These are phyloP conservation scores for Didymella pomorum DNA, from an alignment of 2,329 filamentous ascomycete species.

Conservation along the genomic window DNA sequence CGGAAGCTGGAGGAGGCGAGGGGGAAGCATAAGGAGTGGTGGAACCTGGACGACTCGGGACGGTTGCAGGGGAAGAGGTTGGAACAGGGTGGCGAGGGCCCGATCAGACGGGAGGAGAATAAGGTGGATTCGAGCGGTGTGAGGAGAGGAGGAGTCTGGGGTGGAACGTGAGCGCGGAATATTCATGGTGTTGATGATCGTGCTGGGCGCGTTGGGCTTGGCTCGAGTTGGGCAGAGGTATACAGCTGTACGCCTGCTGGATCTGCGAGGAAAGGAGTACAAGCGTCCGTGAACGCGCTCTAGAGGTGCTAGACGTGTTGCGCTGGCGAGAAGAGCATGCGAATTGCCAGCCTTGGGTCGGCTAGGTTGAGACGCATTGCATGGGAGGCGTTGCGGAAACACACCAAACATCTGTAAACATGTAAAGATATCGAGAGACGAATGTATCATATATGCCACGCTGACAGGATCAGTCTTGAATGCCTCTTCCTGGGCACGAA, in stretches of 20 bases:
- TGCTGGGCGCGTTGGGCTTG: no score
- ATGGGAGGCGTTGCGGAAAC: neutral
- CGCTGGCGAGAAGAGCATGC: no score
- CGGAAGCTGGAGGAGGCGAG: slow-evolving; percentile 56
- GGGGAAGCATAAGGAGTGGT: slow-evolving; percentile 61
- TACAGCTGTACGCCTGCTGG: no score
- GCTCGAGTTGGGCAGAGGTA: no score
- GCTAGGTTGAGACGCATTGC: neutral
- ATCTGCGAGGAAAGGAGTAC: no score
- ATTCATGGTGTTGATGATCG: no score
- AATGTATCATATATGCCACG: neutral
- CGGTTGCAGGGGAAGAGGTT: slow-evolving; percentile 36
- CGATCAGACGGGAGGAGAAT: slow-evolving; percentile 27
- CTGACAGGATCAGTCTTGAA: no score
- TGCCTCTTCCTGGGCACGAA: no score
- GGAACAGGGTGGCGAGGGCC: slow-evolving; percentile 24
- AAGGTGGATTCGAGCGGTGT: slow-evolving; percentile 31
- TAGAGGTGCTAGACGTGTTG: no score
- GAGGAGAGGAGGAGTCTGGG: slow-evolving; percentile 26
- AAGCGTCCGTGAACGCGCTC: no score
- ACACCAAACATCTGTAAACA: neutral
- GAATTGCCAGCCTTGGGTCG: no score
- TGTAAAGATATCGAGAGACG: neutral
- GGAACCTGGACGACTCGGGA: slow-evolving; percentile 55
- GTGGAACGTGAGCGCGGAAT: slow-evolving; percentile 6